Base-by-base conservation (phyloP, 2,329 filamentous ascomycete species). In the Talaromyces amestolkiae region DNA sequence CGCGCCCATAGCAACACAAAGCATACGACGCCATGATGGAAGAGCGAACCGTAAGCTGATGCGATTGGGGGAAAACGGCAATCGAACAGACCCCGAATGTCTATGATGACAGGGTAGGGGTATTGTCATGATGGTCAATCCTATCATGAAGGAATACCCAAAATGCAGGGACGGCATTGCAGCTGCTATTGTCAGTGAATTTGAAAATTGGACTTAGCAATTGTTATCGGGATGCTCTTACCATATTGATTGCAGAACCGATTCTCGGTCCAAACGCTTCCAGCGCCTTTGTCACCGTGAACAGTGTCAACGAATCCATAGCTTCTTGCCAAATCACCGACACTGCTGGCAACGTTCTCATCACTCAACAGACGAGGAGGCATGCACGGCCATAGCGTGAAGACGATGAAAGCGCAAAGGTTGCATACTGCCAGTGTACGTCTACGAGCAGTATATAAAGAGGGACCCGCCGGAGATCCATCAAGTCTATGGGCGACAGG, bases 131-230 rank as follows among this genome's bases (percentile, higher is more conserved):
- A 91, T 83, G 3, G 89, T 91, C 13, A 91, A 77, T 8, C 89
- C 89, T 72, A 92, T 87, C 71, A 92, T 84, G 35, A 92, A 84
- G 3, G 88, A 89, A 78, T 92, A 92, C 3, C 89, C 89, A 72
- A 92, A 92, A 75, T 92, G 89, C 17, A 92, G 82, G 0, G 87
- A 90, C 0, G 89, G 89, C 89, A 92, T 92, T 8, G 89, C 89
- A 63, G 87, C 87, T 87, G 58, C 19, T 66, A 37, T 39, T n/a
- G 35, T 65, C 22, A 59, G 49, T 27, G 17, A 35, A 17, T 31
- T 35, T 33, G 10, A 54, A 33, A 10, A 19, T 3, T 9, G 51
- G 10, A 22, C n/a, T 19, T 10, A 6, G 8, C 4, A 10, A 35
- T 35, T 35, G 9, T 13, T 10, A 13, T 39, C 24, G 19, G 24